These are phyloP conservation scores for Kodamaea fungicola DNA, from an alignment of 1,139 yeast species.

Conservation along the genomic window DNA sequence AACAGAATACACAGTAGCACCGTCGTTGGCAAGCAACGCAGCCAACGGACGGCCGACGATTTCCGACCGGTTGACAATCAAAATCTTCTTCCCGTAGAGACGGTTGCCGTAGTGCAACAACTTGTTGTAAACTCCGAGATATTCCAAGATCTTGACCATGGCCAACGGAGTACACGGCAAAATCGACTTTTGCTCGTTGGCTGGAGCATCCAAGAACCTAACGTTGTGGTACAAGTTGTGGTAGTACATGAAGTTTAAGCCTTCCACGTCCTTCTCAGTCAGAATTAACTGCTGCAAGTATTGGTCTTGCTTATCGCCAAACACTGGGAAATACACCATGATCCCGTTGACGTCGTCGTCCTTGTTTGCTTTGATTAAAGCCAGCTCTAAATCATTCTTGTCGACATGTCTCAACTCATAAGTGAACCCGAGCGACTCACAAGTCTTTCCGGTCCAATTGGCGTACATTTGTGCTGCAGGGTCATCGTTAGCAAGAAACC, in stretches of 20 bases:
- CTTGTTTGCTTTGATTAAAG: slow-evolving; percentile 74
- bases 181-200: slow-evolving; percentile 72
- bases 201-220: slow-evolving; percentile 70
- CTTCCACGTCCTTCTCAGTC: slow-evolving; percentile 91
- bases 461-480: slow-evolving; percentile 97
- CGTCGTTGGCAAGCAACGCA: slow-evolving; percentile 92
- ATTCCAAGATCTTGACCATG: slow-evolving; percentile 87
- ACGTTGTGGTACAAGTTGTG: slow-evolving; percentile 93
- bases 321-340: slow-evolving; percentile 98
- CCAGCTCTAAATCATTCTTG: slow-evolving; percentile 82
- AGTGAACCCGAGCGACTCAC: slow-evolving; percentile 77
- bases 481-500: slow-evolving; percentile 85
- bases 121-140: slow-evolving; percentile 80
- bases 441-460: slow-evolving; percentile 91
- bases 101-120: slow-evolving; percentile 85
- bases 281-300: slow-evolving; percentile 89
- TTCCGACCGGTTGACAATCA: slow-evolving; percentile 89
- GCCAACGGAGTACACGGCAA: slow-evolving; percentile 97
- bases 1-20: slow-evolving; percentile 91
- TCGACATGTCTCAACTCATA: slow-evolving; percentile 73
- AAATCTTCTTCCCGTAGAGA: slow-evolving; percentile 85
- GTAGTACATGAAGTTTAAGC: slow-evolving; percentile 84
- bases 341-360: slow-evolving; percentile 82
- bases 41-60: slow-evolving; percentile 97
- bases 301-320: slow-evolving; percentile 92